Conservation (phyloP, 1,284 basidiomycete genomes). For the Entoloma clypeatum region DNA sequence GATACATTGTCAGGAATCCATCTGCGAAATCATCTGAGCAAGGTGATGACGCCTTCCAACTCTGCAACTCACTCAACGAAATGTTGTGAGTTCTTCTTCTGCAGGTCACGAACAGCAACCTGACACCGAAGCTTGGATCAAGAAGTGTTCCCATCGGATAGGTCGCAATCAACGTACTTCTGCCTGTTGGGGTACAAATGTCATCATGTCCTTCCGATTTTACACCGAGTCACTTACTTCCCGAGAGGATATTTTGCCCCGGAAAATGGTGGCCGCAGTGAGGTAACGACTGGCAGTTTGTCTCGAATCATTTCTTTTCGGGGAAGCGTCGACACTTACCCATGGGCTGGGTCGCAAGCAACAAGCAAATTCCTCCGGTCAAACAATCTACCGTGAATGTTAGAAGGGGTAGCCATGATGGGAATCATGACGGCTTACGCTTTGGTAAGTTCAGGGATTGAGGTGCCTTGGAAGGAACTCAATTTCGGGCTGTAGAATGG, state of each 20-base stretch:
- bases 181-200: slow-evolving; percentile 40
- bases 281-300: slow-evolving; percentile 64
- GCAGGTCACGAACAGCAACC: slow-evolving; percentile 52
- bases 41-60: background rate
- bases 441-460: slow-evolving; percentile 66
- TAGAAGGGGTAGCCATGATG: background rate
- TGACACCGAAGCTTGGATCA: slow-evolving; percentile 20
- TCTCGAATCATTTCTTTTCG: slow-evolving; percentile 3
- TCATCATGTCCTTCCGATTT: slow-evolving; percentile 27
- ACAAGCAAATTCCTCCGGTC: slow-evolving; percentile 79
- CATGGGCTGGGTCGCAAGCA: slow-evolving; percentile 79
- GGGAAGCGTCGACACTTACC: slow-evolving; percentile 41
- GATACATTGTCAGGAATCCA: slow-evolving; percentile 87
- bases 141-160: slow-evolving; percentile 12
- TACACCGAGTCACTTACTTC: slow-evolving; percentile 55
- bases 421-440: slow-evolving; percentile 40
- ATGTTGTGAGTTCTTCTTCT: slow-evolving; percentile 65
- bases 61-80: slow-evolving; percentile 69
- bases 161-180: slow-evolving; percentile 43
- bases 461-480: slow-evolving; percentile 59
- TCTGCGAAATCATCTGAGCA: slow-evolving; percentile 33
- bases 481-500: slow-evolving; percentile 69
- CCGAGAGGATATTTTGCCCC: slow-evolving; percentile 75
- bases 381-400: slow-evolving; percentile 55
- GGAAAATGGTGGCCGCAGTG: slow-evolving; percentile 85